Percentiles rank a stretch among this genome's conserved stretches.
These are phyloP conservation scores for Nicotiana benthamiana DNA, from an alignment of 257 asterid genomes.

Conservation along the genomic window DNA sequence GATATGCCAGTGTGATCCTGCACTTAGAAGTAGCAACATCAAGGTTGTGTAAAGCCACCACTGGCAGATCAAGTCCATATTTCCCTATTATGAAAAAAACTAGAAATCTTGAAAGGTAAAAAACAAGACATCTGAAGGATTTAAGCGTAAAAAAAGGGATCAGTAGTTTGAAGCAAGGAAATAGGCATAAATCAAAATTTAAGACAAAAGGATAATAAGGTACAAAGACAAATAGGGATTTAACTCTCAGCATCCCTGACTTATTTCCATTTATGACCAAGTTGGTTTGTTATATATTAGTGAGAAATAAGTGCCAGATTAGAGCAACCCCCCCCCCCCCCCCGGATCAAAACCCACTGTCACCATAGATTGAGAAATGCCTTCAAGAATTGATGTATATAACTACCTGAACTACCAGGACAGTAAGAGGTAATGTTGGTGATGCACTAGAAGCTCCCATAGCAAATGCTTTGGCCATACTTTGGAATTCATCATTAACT, in stretches of 20 bases:
- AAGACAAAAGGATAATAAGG: background rate
- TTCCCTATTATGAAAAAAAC: background rate
- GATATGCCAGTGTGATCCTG: slow-evolving; percentile 97
- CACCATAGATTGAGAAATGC: background rate
- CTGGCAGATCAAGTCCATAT: background rate
- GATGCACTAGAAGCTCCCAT: slow-evolving; percentile 46
- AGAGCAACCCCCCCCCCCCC: background rate
- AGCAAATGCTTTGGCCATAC: slow-evolving; percentile 64
- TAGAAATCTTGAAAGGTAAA: background rate
- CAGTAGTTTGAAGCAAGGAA: background rate
- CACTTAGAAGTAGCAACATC: slow-evolving; percentile 14
- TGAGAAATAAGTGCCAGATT: background rate
- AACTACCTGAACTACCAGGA: slow-evolving; percentile 76
- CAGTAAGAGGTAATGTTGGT: slow-evolving; percentile 64
- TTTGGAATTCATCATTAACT: slow-evolving; percentile 55
- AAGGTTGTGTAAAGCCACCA: background rate
- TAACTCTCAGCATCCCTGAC: background rate
- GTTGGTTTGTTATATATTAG: background rate
- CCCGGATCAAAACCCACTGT: background rate
- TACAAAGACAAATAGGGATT: background rate
- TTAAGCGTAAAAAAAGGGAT: background rate
- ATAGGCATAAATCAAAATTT: background rate
- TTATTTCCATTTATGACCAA: background rate
- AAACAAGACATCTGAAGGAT: background rate
- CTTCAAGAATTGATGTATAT: background rate